phyloP scores from a whole-genome alignment of 768 basidiomycete species.

The Suillus occidentalis region DNA sequence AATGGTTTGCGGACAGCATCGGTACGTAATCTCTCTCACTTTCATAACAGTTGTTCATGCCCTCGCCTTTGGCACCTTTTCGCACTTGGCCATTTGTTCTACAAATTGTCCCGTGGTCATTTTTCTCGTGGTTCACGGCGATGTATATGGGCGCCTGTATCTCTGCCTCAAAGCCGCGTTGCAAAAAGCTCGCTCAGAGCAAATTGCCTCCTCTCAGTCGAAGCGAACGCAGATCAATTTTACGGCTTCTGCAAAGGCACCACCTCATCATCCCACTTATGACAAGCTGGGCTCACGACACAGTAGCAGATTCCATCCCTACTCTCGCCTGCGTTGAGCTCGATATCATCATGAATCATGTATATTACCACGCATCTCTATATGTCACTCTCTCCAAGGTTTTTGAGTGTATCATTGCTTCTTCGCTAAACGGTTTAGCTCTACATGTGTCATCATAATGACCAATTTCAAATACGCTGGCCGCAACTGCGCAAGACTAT shows the following conservation, averaged over 20 bases:
- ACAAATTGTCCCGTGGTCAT: conserved; percentile 1
- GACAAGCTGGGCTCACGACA: conserved; percentile 20
- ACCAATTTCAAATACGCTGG: neutral
- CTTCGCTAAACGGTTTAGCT: neutral
- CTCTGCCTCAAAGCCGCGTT: conserved; percentile 48
- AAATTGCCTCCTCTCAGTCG: conserved; percentile 50
- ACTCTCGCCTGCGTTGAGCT: conserved; percentile 24
- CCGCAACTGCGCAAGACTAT: neutral
- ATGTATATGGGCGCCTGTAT: neutral
- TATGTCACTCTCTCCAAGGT: neutral
- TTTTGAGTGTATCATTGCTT: neutral
- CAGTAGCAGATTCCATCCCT: conserved; percentile 30
- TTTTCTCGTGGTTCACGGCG: conserved; percentile 1
- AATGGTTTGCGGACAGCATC: conserved; percentile 78
- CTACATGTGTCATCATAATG: neutral
- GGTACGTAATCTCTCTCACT: conserved; percentile 51
- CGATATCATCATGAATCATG: neutral
- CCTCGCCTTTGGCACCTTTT: conserved; percentile 4
- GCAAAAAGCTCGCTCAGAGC: conserved; percentile 66
- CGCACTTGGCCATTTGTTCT: conserved; percentile 9
- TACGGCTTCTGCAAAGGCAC: conserved; percentile 33
- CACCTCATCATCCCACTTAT: conserved; percentile 12
- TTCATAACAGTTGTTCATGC: conserved; percentile 1
- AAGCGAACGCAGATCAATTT: conserved; percentile 69
- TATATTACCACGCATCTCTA: neutral